Evolutionary conservation across 352 stramenopile genomes (phyloP).

Genomic region (Thalassiosira ordinaria): DNA sequence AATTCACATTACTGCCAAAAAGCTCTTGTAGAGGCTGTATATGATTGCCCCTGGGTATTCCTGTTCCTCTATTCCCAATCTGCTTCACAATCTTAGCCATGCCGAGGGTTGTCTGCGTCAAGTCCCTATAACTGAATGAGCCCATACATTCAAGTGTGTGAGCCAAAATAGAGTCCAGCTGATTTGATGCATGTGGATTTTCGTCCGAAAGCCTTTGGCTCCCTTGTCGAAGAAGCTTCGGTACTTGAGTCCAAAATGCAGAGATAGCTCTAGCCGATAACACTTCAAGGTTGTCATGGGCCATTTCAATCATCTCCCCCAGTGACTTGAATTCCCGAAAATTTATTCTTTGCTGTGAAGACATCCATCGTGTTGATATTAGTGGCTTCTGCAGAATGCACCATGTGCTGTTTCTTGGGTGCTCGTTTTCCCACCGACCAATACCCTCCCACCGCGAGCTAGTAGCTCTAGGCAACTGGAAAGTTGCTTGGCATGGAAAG

Average conservation of each 20-base stretch:
- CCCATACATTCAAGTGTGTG: neutral
- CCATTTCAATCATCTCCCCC: neutral
- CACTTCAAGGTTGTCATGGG: neutral
- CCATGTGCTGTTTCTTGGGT: neutral
- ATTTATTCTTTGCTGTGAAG: neutral
- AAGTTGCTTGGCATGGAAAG: neutral
- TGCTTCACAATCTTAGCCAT: conserved; percentile 14
- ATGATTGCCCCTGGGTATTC: neutral
- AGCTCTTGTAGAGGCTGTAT: neutral
- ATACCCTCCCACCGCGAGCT: neutral
- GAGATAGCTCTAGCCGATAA: neutral
- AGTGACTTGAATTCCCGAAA: neutral
- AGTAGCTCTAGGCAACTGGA: neutral
- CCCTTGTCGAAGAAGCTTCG: neutral
- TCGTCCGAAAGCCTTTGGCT: neutral
- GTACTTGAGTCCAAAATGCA: conserved; percentile 10
- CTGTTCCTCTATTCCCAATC: neutral
- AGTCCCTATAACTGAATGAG: neutral
- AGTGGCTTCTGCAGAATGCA: neutral
- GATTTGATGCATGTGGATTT: neutral
- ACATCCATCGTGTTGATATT: neutral
- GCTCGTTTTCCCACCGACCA: neutral
- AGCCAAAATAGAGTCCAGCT: conserved; percentile 2
- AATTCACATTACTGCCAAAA: neutral
- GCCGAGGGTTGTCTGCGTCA: conserved; percentile 3